A percentile compares a stretch with the other conserved stretches of the same genome.
Conservation (phyloP, 2,329 filamentous ascomycete genomes). For the Fusarium euwallaceae region DNA sequence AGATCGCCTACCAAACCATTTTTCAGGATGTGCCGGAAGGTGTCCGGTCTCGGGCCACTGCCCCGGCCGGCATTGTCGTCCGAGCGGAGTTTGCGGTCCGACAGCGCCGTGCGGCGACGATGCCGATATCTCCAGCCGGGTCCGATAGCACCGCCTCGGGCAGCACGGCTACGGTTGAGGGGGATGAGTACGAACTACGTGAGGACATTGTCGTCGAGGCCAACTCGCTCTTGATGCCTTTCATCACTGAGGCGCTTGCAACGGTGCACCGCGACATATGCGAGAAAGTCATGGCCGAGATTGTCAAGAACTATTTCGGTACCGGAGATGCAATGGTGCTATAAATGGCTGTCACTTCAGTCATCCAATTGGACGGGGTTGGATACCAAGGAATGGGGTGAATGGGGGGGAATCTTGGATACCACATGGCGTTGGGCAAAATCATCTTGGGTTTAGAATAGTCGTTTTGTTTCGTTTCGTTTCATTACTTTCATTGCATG, state of each 20-base stretch:
- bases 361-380: not conserved
- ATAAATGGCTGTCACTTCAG: not conserved
- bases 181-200: conserved; percentile 51
- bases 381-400: not conserved
- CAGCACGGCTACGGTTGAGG: conserved; percentile 42
- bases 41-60: conserved; percentile 58
- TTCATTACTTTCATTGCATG: conserved; percentile 1
- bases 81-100: conserved; percentile 54
- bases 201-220: conserved; percentile 51
- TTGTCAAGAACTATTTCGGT: conserved; percentile 44
- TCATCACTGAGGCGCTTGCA: conserved; percentile 49
- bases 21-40: conserved; percentile 59
- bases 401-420: not conserved
- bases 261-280: conserved; percentile 49
- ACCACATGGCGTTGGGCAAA: conserved; percentile 32
- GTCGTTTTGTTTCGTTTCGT: conserved; percentile 2
- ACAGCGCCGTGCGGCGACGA: conserved; percentile 28
- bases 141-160: conserved; percentile 46
- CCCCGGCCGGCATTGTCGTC: conserved; percentile 58
- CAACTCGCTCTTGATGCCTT: conserved; percentile 53
- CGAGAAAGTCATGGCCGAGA: conserved; percentile 50
- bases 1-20: conserved; percentile 57
- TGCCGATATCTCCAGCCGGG: conserved; percentile 42
- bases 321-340: conserved; percentile 2
- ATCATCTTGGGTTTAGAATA: conserved; percentile 21